Base-by-base conservation (phyloP, 306 rosid species). In the Gillenia trifoliata region DNA sequence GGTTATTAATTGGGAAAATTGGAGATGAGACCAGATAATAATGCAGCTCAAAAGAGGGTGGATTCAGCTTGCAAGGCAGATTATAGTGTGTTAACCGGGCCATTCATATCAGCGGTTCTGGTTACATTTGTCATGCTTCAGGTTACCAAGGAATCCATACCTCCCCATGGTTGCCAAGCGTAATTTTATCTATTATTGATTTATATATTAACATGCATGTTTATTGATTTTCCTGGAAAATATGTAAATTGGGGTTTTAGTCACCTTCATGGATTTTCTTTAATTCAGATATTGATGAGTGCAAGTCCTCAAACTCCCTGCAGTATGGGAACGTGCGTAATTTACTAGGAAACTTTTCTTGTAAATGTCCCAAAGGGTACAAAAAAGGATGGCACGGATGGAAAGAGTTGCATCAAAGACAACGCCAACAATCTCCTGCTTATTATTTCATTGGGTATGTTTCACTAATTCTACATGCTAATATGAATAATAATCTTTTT, bases 1-100 rank as follows among this genome's bases (percentile, higher is more conserved):
- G 54, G 71, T 68, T 28, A 36, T 79, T 16, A 52, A 74, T 8
- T 74, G 77, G 77, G 70, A 57, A 57, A 20, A 47, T 74, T 17
- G 77, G 41, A 11, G 5, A 49, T 50, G 43, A 69, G 9, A 10
- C 75, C 0, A 57, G 75, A n/a, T n/a, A n/a, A n/a, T n/a, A n/a
- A n/a, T n/a, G n/a, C n/a, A n/a, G n/a, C n/a, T n/a, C n/a, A n/a
- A n/a, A n/a, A n/a, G n/a, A n/a, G n/a, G n/a, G n/a, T n/a, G n/a
- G n/a, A 38, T 4, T 74, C 6, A 25, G 15, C 33, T 4, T 74
- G 71, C 31, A 34, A 65, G 4, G 20, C 31, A 17, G 22, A 64
- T 23, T 47, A 49, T 61, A 17, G 29, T 23, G 43, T 26, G 41
- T 60, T 3, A 3, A 73, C 29, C 25, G 61, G 61, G 4, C 4